These are phyloP conservation scores for Candida mesenterica DNA, from an alignment of 1,139 yeast genomes.

Conservation along the genomic window DNA sequence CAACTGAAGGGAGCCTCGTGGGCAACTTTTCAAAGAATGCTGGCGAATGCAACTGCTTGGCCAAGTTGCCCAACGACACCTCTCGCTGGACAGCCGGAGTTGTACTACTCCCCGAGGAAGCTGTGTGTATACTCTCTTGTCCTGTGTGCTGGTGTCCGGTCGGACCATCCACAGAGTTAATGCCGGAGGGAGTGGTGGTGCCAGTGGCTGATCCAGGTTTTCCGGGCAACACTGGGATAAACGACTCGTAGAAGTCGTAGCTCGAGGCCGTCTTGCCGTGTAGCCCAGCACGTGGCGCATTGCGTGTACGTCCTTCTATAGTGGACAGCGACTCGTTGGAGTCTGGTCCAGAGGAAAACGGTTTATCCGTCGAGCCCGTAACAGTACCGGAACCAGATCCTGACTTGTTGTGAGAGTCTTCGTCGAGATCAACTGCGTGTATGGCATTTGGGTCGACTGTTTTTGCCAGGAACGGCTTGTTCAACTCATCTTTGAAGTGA, in stretches of 20 bases:
- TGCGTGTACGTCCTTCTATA: slow-evolving; percentile 6
- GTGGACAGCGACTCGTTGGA: slow-evolving; percentile 13
- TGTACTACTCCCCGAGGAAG: slow-evolving; percentile 5
- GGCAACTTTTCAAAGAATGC: slow-evolving; percentile 41
- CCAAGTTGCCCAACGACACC: slow-evolving; percentile 37
- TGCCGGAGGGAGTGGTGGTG: slow-evolving; percentile 2
- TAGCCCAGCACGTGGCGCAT: slow-evolving; percentile 5
- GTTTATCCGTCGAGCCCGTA: slow-evolving; percentile 9
- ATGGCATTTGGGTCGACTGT: not conserved
- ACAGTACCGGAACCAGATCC: not conserved
- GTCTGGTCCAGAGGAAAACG: slow-evolving; percentile 7
- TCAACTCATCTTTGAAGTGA: slow-evolving; percentile 40
- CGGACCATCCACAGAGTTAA: not conserved
- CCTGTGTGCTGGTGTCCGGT: slow-evolving; percentile 1
- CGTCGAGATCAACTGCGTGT: too few species aligned
- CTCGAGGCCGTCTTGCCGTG: slow-evolving; percentile 27
- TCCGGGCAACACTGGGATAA: slow-evolving; percentile 35
- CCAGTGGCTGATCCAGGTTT: not conserved
- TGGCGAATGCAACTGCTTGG: slow-evolving; percentile 40
- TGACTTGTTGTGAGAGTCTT: not conserved
- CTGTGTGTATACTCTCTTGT: slow-evolving; percentile 6
- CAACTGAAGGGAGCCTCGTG: slow-evolving; percentile 27
- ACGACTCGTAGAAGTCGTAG: slow-evolving; percentile 44
- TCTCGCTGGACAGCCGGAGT: slow-evolving; percentile 8
- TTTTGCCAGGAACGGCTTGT: slow-evolving; percentile 18